phyloP scores from a whole-genome alignment of 805 yeast species.

The Nakazawaea populi region DNA sequence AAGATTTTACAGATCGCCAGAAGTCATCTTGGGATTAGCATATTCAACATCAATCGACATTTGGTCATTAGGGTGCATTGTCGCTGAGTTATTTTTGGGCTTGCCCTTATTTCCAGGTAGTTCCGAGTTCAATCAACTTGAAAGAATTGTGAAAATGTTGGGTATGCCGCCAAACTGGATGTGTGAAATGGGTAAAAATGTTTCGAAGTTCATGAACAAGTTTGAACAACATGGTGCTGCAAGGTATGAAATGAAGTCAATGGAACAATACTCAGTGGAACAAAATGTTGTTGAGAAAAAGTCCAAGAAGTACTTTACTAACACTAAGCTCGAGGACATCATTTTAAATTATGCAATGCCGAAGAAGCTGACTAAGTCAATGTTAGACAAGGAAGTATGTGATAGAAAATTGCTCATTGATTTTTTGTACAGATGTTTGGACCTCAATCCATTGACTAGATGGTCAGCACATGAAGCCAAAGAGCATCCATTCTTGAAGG shows the following conservation, averaged over 20 bases:
- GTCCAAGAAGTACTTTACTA: constrained; percentile 77
- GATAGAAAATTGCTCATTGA: constrained; percentile 71
- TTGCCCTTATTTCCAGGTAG: constrained; percentile 93
- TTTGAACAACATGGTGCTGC: constrained; percentile 20
- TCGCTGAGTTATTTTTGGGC: constrained; percentile 63
- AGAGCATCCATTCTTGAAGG: constrained; percentile 83
- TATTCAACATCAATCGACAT: constrained; percentile 89
- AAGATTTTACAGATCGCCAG: constrained; percentile 91
- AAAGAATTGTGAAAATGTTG: constrained; percentile 74
- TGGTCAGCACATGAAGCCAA: constrained; percentile 97
- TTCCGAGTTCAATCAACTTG: constrained; percentile 86
- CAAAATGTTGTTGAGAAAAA: constrained; percentile 61
- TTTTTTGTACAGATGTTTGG: constrained; percentile 71
- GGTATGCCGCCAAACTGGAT: constrained; percentile 93
- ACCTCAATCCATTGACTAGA: constrained; percentile 86
- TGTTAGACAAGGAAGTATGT: constrained; percentile 64
- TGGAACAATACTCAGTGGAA: constrained; percentile 46
- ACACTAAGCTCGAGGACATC: constrained; percentile 60
- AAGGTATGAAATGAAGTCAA: constrained; percentile 24
- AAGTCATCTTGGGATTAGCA: constrained; percentile 85
- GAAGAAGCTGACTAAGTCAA: constrained; percentile 44
- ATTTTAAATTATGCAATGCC: constrained; percentile 71
- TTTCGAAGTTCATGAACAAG: constrained; percentile 61
- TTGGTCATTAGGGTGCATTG: constrained; percentile 60
- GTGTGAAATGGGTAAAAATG: constrained; percentile 91